These are phyloP conservation scores for Syzygium syzygioides DNA, from an alignment of 441 rosid species.

Conservation along the genomic window DNA sequence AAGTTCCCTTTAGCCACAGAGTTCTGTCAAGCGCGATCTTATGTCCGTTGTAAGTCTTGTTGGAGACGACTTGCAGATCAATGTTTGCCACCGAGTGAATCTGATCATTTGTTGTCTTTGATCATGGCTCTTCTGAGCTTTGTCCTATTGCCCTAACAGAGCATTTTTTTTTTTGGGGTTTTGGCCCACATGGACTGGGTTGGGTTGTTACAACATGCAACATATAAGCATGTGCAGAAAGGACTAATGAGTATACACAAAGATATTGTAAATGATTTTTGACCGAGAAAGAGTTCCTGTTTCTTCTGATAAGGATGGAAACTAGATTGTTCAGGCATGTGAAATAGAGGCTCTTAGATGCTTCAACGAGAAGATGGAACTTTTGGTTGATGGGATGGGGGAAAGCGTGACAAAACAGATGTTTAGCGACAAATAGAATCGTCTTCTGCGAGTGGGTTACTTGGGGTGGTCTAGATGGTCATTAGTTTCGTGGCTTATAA, in stretches of 20 bases:
- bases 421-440: not conserved
- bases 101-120: not conserved
- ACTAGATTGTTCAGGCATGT: not conserved
- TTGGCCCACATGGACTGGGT: not conserved
- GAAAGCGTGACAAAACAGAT: not conserved
- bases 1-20: not conserved
- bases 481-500: not conserved
- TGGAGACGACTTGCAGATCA: not conserved
- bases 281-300: not conserved
- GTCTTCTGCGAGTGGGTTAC: not conserved
- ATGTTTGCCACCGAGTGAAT: not conserved
- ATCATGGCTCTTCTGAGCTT: not conserved
- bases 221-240: not conserved
- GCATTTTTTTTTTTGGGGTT: not conserved
- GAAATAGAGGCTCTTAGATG: not conserved
- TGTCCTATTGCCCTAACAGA: not conserved
- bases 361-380: not conserved
- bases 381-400: not conserved
- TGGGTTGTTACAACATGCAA: not conserved
- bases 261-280: not conserved
- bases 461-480: not conserved
- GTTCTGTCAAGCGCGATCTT: not conserved
- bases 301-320: not conserved
- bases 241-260: not conserved
- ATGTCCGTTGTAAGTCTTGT: not conserved